A percentile compares a stretch with the other conserved stretches of the same genome.
phyloP scores from a whole-genome alignment of 768 basidiomycete genomes.

The Calocera viscosa region DNA sequence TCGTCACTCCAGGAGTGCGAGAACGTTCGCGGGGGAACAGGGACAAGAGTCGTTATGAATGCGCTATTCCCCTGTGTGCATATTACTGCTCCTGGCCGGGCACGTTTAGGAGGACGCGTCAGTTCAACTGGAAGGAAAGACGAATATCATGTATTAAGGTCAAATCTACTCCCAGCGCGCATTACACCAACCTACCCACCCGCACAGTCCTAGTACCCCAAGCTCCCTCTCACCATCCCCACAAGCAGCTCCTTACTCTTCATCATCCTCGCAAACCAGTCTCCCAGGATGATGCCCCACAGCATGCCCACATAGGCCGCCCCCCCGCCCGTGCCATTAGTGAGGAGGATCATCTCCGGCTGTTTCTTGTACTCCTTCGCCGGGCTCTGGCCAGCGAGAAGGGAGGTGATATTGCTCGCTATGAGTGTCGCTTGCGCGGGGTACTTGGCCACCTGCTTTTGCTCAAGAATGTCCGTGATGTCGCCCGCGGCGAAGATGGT shows the following conservation, averaged over 20 bases:
- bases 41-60: no score
- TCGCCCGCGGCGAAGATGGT: slow-evolving; percentile 57
- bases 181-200: no score
- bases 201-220: not conserved
- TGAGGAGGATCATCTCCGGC: slow-evolving; percentile 43
- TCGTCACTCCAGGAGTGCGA: no score
- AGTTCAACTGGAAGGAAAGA: no score
- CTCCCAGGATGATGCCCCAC: slow-evolving; percentile 17
- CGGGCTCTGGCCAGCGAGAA: slow-evolving; percentile 25
- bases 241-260: slow-evolving; percentile 14
- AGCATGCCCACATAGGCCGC: slow-evolving; percentile 31
- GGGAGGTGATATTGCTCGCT: slow-evolving; percentile 37
- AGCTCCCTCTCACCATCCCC: not conserved
- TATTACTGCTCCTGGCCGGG: no score
- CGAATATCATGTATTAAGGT: no score
- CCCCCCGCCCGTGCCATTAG: slow-evolving; percentile 41
- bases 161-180: no score
- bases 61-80: no score
- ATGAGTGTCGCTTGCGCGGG: slow-evolving; percentile 35
- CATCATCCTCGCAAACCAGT: slow-evolving; percentile 12
- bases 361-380: slow-evolving; percentile 38
- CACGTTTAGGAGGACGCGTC: no score
- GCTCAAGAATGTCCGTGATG: slow-evolving; percentile 48
- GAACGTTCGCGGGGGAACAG: no score
- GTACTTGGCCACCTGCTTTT: slow-evolving; percentile 46